Conservation (phyloP, 306 rosid species). For the Luffa acutangula region DNA sequence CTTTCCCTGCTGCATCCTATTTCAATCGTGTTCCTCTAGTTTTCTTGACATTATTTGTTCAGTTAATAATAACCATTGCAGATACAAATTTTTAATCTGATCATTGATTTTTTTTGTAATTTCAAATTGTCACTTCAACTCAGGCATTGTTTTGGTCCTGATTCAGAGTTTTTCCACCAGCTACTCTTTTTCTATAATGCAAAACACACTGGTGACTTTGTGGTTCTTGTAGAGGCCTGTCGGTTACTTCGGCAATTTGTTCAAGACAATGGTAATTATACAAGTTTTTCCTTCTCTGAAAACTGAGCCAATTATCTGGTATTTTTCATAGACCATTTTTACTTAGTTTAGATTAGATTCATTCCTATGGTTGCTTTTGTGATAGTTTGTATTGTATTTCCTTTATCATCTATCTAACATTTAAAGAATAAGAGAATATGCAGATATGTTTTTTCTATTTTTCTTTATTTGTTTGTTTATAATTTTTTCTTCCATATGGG, state of each 20-base stretch:
- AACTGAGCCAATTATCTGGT: not conserved
- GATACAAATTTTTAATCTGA: conserved; percentile 3
- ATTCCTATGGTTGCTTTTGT: not conserved
- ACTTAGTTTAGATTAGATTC: not conserved
- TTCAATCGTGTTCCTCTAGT: not conserved
- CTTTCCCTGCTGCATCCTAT: not conserved
- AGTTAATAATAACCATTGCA: conserved; percentile 9
- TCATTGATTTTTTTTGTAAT: not conserved
- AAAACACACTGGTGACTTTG: conserved; percentile 45
- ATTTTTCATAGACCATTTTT: not conserved
- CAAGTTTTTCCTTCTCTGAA: not conserved
- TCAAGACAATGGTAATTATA: conserved; percentile 55
- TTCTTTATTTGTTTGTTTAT: not conserved
- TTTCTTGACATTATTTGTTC: not conserved
- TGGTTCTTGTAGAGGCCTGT: conserved; percentile 64
- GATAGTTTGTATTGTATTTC: not conserved
- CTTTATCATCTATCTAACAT: not conserved
- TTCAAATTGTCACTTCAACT: conserved; percentile 23
- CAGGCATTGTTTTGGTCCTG: conserved; percentile 78
- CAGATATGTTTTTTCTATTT: not conserved
- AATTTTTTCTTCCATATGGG: not conserved
- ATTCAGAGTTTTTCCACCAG: conserved; percentile 80
- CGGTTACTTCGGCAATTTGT: conserved; percentile 52
- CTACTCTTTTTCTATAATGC: conserved; percentile 78
- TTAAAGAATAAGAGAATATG: not conserved